These are phyloP conservation scores for Cercis canadensis DNA, from an alignment of 306 rosid species.

Conservation along the genomic window DNA sequence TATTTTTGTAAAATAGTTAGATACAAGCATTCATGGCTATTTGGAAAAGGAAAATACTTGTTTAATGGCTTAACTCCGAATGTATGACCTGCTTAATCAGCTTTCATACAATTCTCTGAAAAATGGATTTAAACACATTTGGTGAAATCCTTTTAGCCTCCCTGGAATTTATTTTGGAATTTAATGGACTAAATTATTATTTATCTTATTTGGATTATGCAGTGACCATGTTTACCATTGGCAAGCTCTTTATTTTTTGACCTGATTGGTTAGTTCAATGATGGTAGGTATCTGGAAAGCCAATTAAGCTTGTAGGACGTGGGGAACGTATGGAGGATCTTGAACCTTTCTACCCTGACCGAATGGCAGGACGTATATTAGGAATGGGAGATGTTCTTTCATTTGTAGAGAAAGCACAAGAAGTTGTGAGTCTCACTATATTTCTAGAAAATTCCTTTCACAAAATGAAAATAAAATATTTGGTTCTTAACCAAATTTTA, in stretches of 20 bases:
- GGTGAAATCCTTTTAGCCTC: slow-evolving; percentile 17
- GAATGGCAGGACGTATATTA: slow-evolving; percentile 98
- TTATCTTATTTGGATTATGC: slow-evolving; percentile 13
- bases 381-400: slow-evolving; percentile 99
- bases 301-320: slow-evolving; percentile 95
- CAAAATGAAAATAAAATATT: slow-evolving; percentile 8
- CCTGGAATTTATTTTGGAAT: slow-evolving; percentile 15
- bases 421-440: slow-evolving; percentile 71
- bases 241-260: slow-evolving; percentile 4
- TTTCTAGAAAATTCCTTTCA: slow-evolving; percentile 24
- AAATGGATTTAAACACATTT: slow-evolving; percentile 27
- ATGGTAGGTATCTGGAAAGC: slow-evolving; percentile 94
- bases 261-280: slow-evolving; percentile 29
- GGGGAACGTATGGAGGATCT: slow-evolving; percentile 99
- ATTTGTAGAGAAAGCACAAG: slow-evolving; percentile 97
- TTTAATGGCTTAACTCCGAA: too few species aligned
- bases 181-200: slow-evolving; percentile 8
- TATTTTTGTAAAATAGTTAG: too few species aligned
- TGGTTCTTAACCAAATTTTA: slow-evolving; percentile 30
- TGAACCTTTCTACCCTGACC: slow-evolving; percentile 96
- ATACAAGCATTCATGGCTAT: too few species aligned
- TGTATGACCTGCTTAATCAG: neutral
- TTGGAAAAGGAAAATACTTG: too few species aligned
- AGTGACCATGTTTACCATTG: slow-evolving; percentile 26
- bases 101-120: slow-evolving; percentile 17